Evolutionary conservation across 1,284 basidiomycete species (phyloP).

Genomic region (Puccinia coronata): DNA sequence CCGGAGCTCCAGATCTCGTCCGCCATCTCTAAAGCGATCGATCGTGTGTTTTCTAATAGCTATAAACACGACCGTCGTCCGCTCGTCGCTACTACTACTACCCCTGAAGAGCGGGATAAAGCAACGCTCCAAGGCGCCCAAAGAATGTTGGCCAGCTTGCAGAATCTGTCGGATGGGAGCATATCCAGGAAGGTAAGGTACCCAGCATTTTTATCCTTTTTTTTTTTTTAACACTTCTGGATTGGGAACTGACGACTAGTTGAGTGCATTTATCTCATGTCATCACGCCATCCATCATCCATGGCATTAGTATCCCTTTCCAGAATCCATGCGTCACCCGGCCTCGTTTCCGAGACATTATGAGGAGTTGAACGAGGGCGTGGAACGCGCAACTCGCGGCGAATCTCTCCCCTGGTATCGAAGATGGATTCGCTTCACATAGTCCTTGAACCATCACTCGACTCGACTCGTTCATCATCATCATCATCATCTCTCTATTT

Average conservation of each 20-base stretch:
- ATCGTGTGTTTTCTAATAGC: constrained; percentile 1
- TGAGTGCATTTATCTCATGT: neutral
- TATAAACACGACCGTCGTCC: too few relatives aligned
- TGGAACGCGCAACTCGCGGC: constrained; percentile 25
- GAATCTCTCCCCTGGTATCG: constrained; percentile 43
- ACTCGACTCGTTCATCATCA: too few relatives aligned
- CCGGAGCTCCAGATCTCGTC: constrained; percentile 27
- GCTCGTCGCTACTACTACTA: too few relatives aligned
- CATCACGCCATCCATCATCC: neutral
- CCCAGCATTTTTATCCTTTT: neutral
- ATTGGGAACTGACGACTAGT: too few relatives aligned
- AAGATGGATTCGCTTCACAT: constrained; percentile 36
- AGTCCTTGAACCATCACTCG: too few relatives aligned
- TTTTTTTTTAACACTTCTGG: neutral
- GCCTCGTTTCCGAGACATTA: constrained; percentile 37
- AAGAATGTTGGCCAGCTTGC: neutral
- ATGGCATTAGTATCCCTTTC: constrained; percentile 37
- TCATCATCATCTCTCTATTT: too few relatives aligned
- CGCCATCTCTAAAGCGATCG: constrained; percentile 11
- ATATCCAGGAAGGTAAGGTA: neutral
- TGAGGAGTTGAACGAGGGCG: constrained; percentile 34
- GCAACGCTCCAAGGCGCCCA: neutral
- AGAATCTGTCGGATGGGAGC: constrained; percentile 5
- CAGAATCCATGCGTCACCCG: constrained; percentile 1
- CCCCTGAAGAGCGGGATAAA: neutral